These are phyloP conservation scores for Chaetothyriales sp. DNA, from an alignment of 2,329 filamentous ascomycete species.

Conservation along the genomic window DNA sequence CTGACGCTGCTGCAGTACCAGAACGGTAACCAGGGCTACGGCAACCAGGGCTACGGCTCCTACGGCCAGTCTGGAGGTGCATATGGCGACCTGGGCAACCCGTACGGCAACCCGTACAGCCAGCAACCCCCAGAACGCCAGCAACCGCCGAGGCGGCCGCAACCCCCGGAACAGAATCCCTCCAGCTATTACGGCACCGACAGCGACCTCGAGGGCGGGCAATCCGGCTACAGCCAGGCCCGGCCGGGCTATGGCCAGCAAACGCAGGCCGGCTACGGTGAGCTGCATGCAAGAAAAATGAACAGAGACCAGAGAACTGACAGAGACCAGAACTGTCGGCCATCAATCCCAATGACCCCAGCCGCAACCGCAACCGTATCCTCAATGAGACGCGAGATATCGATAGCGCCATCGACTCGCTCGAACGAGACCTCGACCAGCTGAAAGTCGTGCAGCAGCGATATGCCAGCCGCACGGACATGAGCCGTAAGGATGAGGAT, in stretches of 20 bases:
- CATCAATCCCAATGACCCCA: slow-evolving; percentile 43
- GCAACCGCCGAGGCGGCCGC: too few relatives aligned
- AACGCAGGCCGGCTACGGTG: slow-evolving; percentile 16
- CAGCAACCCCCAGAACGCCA: too few relatives aligned
- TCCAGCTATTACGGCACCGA: slow-evolving; percentile 25
- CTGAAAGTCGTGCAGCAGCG: slow-evolving; percentile 58
- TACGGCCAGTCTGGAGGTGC: slow-evolving; percentile 14
- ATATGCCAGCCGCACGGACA: slow-evolving; percentile 36
- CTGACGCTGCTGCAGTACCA: slow-evolving; percentile 3
- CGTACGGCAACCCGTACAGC: too few relatives aligned
- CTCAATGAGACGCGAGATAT: slow-evolving; percentile 76
- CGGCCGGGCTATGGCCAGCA: slow-evolving; percentile 1
- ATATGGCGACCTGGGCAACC: slow-evolving; percentile 19
- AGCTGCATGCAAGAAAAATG: slow-evolving; percentile 2
- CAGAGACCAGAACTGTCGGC: slow-evolving; percentile 29
- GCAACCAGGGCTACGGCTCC: slow-evolving; percentile 26
- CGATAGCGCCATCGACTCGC: slow-evolving; percentile 59
- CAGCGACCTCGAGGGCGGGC: slow-evolving; percentile 37
- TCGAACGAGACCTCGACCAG: slow-evolving; percentile 59
- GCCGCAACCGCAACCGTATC: slow-evolving; percentile 63
- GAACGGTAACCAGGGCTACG: slow-evolving; percentile 6
- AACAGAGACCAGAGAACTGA: background rate
- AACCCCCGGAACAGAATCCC: slow-evolving; percentile 20
- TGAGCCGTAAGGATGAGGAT: slow-evolving; percentile 23
- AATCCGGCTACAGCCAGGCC: slow-evolving; percentile 30